phyloP scores from a whole-genome alignment of 2,329 filamentous ascomycete species.

The Penicillium sp. region DNA sequence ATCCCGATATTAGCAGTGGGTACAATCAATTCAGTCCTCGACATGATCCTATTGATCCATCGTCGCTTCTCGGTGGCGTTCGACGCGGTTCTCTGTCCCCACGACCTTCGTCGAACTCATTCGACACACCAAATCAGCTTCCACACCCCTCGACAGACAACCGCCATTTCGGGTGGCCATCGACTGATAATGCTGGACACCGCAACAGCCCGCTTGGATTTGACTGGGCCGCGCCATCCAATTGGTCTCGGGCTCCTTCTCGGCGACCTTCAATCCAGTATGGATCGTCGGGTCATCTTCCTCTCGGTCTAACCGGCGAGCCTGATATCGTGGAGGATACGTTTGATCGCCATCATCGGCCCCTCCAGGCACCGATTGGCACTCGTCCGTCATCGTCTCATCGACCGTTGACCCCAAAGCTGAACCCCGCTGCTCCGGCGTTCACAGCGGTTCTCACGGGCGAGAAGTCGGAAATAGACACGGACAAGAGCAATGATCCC shows the following conservation, averaged over 20 bases:
- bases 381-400: constrained; percentile 66
- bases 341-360: constrained; percentile 49
- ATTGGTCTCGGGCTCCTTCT: constrained; percentile 75
- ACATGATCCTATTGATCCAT: constrained; percentile 48
- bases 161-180: constrained; percentile 68
- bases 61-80: constrained; percentile 43
- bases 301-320: constrained; percentile 54
- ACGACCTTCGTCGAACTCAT: constrained; percentile 53
- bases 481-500: constrained; percentile 34
- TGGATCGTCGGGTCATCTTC: constrained; percentile 66
- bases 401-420: constrained; percentile 55
- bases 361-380: constrained; percentile 69
- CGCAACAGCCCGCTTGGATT: constrained; percentile 51
- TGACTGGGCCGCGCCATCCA: constrained; percentile 53
- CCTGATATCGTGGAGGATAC: constrained; percentile 48
- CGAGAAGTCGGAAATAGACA: constrained; percentile 46
- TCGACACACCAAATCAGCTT: constrained; percentile 54
- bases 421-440: constrained; percentile 86
- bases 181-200: constrained; percentile 53
- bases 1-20: constrained; percentile 35
- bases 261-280: constrained; percentile 76
- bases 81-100: constrained; percentile 46
- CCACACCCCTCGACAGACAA: constrained; percentile 77
- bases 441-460: constrained; percentile 72
- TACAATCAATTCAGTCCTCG: constrained; percentile 50